Base-by-base conservation (phyloP, 1,284 basidiomycete species). In the Ceratorhiza oryzae-sativae region DNA sequence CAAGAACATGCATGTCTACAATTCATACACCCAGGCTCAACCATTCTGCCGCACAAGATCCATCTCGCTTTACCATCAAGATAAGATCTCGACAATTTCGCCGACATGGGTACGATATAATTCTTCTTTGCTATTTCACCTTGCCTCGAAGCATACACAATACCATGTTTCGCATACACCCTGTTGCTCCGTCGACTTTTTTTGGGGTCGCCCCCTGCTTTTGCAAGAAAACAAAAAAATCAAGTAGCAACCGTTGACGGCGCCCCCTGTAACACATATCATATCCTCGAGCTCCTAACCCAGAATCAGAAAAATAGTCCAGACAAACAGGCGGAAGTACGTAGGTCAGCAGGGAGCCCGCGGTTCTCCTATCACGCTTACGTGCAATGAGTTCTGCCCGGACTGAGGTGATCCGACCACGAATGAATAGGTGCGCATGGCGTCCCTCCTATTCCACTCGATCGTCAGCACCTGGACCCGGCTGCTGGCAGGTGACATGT, bases 111-210 rank as follows among this genome's bases (percentile, higher is more conserved):
- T 45, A 45, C 15, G n/a, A n/a, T n/a, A 4, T 45, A 18, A 6
- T 27, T 27, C 49, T 30, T 30, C 25, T 30, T 15, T 15, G 12
- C 49, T 30, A 53, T 53, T 53, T 53, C 49, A 53, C 15, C 18
- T 30, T 30, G 9, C 6, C 10, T 15, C 20, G 10, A 15, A 51
- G 49, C 49, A 53, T 53, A 53, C 49, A 53, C 13, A 39, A 18
- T 18, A 45, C 49, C 49, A 30, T 30, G 49, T 53, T 53, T 53
- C 49, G 49, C 49, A 53, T 53, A 15, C 27, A 30, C 25, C 49
- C 15, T 30, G 32, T 20, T 20, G 8, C 12, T 53, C 27, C 49
- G 12, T 30, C 20, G 9, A 3, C 49, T 13, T 53, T n/a, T n/a
- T 53, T 53, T 4, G 27, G 25, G 25, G 25, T 53, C 18, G 6